Evolutionary conservation across 306 rosid species (phyloP).

Genomic region (Myrica gale): DNA sequence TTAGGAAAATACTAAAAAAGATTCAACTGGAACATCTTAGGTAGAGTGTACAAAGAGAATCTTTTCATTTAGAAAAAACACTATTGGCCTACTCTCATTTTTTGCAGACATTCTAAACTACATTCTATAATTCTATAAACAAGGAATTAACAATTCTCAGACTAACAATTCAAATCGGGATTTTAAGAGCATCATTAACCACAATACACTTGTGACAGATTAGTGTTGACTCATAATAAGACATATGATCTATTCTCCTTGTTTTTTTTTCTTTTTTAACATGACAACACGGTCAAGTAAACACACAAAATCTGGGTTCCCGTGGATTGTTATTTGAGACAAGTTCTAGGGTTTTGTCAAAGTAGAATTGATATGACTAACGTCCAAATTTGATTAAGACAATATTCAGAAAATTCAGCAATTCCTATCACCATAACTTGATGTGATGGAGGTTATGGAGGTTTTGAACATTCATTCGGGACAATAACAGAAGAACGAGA

Average conservation of each 20-base stretch:
- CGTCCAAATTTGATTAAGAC: not conserved
- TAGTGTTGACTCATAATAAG: not conserved
- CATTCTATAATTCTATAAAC: not conserved
- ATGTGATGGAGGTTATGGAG: not conserved
- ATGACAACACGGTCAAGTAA: not conserved
- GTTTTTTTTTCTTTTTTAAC: too few relatives aligned
- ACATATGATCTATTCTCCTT: not conserved
- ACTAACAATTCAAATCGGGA: not conserved
- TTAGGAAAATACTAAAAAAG: not conserved
- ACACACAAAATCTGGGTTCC: too few relatives aligned
- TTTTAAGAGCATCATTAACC: not conserved
- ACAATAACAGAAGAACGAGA: not conserved
- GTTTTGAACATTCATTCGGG: constrained; percentile 3
- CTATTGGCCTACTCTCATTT: too few relatives aligned
- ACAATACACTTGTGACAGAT: not conserved
- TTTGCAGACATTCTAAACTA: too few relatives aligned
- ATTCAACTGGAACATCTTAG: not conserved
- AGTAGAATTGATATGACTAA: not conserved
- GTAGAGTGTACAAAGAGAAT: not conserved
- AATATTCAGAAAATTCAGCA: not conserved
- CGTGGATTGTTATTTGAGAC: too few relatives aligned
- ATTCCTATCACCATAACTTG: not conserved
- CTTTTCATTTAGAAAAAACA: too few relatives aligned
- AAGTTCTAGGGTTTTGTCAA: too few relatives aligned
- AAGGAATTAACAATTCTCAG: not conserved